Base-by-base conservation (phyloP, 306 rosid species). In the Betula pendula region DNA sequence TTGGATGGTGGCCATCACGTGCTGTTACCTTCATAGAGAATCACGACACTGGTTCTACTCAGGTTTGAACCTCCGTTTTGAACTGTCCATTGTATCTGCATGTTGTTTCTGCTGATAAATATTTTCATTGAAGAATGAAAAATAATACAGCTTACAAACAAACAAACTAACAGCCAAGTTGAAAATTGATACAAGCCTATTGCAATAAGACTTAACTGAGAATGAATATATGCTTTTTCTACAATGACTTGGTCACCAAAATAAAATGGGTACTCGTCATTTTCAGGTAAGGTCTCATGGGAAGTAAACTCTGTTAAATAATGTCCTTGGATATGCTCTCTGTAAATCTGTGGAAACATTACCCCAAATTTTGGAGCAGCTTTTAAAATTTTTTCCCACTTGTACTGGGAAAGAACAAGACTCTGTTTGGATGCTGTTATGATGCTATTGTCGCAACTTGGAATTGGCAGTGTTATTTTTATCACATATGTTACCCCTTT, bases 1-100 rank as follows among this genome's bases (percentile, higher is more conserved):
- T 93, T 75, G 98, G 99, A 75, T 96, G 98, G 99, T 96, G 99
- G 99, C 96, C 98, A 48, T 96, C 99, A 77, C 99, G 99, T 53
- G 99, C 99, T 68, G 89, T 96, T 82, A 96, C 97, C 70, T 92
- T 96, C 77, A 92, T 96, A 73, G 99, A 96, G 88, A 93, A 96
- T 79, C 99, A 96, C 38, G 99, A 96, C 84, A 96, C 99, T 72
- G 98, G 98, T 73, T 96, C 99, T 47, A 96, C 99, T 76, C 99
- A 96, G 99, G 99, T 96, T 82, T 72, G 80, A 49, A 70, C 69
- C 75, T 38, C 72, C 19, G 11, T 47, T 47, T 74, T 27, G 29
- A 70, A 43, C 6, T 10, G 12, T 65, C 48, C 70, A 19, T n/a
- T 38, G 24, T n/a, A 65, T 38, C 29, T 40, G 27, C 24, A 20